Percentiles rank a stretch among this genome's conserved stretches.
Evolutionary conservation across 2,329 filamentous ascomycete species (phyloP).

Genomic region (Colletotrichum orchidophilum): DNA sequence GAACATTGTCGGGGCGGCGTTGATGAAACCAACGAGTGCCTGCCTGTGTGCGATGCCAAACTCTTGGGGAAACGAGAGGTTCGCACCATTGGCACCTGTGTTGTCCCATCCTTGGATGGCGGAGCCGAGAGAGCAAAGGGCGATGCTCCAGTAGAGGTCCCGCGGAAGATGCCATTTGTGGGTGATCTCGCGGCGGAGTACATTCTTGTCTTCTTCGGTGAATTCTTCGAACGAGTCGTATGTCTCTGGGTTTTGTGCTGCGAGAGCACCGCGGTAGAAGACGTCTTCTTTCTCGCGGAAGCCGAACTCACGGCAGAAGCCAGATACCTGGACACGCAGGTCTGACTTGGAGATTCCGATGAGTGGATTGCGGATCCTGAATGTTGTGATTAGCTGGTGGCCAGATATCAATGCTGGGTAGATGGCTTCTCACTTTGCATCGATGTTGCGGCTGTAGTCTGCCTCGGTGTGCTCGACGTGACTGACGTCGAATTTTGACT

Average conservation of each 20-base stretch:
- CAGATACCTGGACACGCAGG: conserved; percentile 35
- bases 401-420: not conserved
- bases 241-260: conserved; percentile 37
- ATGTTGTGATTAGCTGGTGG: not conserved
- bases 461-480: conserved; percentile 36
- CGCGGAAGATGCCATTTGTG: conserved; percentile 42
- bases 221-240: conserved; percentile 39
- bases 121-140: conserved; percentile 42
- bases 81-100: conserved; percentile 51
- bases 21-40: conserved; percentile 69
- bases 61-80: conserved; percentile 48
- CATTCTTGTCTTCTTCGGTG: conserved; percentile 37
- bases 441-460: conserved; percentile 43
- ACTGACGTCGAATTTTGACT: conserved; percentile 29
- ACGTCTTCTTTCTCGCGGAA: conserved; percentile 39
- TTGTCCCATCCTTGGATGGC: conserved; percentile 55
- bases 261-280: conserved; percentile 42
- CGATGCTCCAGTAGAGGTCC: conserved; percentile 40
- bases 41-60: conserved; percentile 47
- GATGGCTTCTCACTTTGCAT: conserved; percentile 39
- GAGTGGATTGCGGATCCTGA: conserved; percentile 42
- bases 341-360: conserved; percentile 37
- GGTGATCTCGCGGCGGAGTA: conserved; percentile 38
- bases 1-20: conserved; percentile 45
- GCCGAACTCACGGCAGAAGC: conserved; percentile 40